Conservation (phyloP, 805 yeast species). For the Lachancea fermentati region DNA sequence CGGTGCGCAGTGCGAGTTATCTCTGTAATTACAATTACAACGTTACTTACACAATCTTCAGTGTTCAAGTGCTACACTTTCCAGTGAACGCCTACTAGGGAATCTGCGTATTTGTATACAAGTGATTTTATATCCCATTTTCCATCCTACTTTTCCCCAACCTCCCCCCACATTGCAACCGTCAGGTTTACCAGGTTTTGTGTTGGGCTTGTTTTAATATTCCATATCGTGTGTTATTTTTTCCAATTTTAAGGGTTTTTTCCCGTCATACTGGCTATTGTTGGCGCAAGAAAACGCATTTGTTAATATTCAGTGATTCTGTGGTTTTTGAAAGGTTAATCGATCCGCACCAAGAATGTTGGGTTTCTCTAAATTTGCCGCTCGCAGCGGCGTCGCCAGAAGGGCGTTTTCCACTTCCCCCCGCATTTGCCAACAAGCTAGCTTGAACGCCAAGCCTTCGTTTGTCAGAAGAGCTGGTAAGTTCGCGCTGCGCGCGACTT, state of each 20-base stretch:
- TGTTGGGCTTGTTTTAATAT: background rate
- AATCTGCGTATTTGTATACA: background rate
- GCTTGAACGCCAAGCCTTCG: slow-evolving; percentile 7
- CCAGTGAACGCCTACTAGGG: background rate
- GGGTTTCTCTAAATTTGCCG: background rate
- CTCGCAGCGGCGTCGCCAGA: background rate
- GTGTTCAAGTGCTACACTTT: too few relatives aligned
- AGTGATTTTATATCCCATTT: background rate
- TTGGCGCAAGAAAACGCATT: background rate
- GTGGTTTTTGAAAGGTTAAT: background rate
- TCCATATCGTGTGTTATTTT: background rate
- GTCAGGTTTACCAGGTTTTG: background rate
- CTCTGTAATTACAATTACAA: background rate
- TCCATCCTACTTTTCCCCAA: background rate
- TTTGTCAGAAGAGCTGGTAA: slow-evolving; percentile 12
- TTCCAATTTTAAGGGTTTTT: background rate
- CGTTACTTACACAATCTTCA: background rate
- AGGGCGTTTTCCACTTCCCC: slow-evolving; percentile 6
- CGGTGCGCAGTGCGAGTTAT: background rate
- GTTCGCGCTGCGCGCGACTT: slow-evolving; percentile 38
- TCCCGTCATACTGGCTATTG: background rate
- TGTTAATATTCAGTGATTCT: slow-evolving; percentile 5
- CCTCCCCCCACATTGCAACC: background rate
- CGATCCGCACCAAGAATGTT: slow-evolving; percentile 1
- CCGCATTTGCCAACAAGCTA: slow-evolving; percentile 2